These are phyloP conservation scores for Fusarium tricinctum DNA, from an alignment of 2,329 filamentous ascomycete species.

Conservation along the genomic window DNA sequence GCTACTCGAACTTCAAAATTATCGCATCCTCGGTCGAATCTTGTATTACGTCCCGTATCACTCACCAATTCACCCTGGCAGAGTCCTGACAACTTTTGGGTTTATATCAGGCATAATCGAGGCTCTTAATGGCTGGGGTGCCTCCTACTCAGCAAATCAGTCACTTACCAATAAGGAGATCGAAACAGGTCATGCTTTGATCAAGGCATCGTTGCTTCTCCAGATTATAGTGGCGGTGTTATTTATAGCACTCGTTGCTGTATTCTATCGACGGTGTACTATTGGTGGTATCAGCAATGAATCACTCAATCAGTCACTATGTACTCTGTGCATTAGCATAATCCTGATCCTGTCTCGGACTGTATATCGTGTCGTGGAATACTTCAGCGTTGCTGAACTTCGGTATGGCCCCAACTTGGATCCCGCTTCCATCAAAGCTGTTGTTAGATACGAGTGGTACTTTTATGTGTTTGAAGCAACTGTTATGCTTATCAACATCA, in stretches of 20 bases:
- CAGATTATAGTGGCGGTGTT: constrained; percentile 66
- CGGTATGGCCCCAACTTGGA: constrained; percentile 57
- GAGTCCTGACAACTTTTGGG: constrained; percentile 62
- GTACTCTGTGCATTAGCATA: constrained; percentile 66
- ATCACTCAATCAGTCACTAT: constrained; percentile 56
- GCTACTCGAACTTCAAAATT: constrained; percentile 72
- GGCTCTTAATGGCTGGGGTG: constrained; percentile 62
- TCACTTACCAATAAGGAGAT: constrained; percentile 56
- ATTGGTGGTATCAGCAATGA: constrained; percentile 54
- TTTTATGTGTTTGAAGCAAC: constrained; percentile 70
- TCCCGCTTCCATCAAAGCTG: constrained; percentile 56
- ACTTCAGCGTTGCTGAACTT: constrained; percentile 64
- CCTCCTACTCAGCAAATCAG: constrained; percentile 62
- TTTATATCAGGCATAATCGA: constrained; percentile 64
- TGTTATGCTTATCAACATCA: constrained; percentile 66
- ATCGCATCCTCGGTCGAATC: constrained; percentile 71
- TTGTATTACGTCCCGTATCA: constrained; percentile 71
- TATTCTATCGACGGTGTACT: constrained; percentile 64
- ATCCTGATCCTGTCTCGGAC: constrained; percentile 66
- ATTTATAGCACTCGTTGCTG: constrained; percentile 63
- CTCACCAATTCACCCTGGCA: constrained; percentile 64
- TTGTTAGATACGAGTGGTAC: constrained; percentile 70
- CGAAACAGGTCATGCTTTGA: constrained; percentile 59
- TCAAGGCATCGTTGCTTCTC: constrained; percentile 66
- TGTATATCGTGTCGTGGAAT: constrained; percentile 71